Conservation (phyloP, 192 early-diverging fungal genomes). For the Mortierella claussenii region DNA sequence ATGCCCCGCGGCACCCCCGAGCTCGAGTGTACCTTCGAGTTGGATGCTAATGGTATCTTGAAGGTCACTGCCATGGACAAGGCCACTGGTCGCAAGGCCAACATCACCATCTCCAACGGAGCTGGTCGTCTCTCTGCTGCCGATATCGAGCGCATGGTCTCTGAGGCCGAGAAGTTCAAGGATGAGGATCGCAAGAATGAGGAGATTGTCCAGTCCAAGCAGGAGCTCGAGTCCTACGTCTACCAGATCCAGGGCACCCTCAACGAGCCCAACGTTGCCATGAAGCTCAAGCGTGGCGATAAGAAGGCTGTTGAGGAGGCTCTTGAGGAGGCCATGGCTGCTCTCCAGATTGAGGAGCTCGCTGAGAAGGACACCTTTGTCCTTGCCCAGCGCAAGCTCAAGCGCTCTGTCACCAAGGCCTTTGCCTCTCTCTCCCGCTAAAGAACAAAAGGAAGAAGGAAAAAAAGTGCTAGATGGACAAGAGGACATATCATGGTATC, state of each 20-base stretch:
- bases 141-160: slow-evolving; percentile 95
- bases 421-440: slow-evolving; percentile 61
- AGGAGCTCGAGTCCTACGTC: slow-evolving; percentile 81
- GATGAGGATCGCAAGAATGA: slow-evolving; percentile 80
- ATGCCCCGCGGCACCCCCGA: slow-evolving; percentile 82
- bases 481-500: background rate
- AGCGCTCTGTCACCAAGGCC: slow-evolving; percentile 74
- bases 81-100: slow-evolving; percentile 89
- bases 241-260: slow-evolving; percentile 59
- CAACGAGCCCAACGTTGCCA: slow-evolving; percentile 75
- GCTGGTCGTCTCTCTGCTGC: slow-evolving; percentile 88
- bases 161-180: slow-evolving; percentile 90
- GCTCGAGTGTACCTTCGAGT: slow-evolving; percentile 85
- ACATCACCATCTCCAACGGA: slow-evolving; percentile 96
- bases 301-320: slow-evolving; percentile 77
- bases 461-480: background rate
- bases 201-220: slow-evolving; percentile 81
- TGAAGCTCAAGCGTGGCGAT: slow-evolving; percentile 79
- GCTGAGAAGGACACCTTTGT: slow-evolving; percentile 69
- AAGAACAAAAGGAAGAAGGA: background rate
- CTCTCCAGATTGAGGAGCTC: slow-evolving; percentile 72
- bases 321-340: slow-evolving; percentile 80
- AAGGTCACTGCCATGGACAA: slow-evolving; percentile 94
- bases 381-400: slow-evolving; percentile 76
- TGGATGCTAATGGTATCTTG: slow-evolving; percentile 89